Percentiles rank a stretch among this genome's conserved stretches.
phyloP scores from a whole-genome alignment of 208 protist species.

The Leishmania major region DNA sequence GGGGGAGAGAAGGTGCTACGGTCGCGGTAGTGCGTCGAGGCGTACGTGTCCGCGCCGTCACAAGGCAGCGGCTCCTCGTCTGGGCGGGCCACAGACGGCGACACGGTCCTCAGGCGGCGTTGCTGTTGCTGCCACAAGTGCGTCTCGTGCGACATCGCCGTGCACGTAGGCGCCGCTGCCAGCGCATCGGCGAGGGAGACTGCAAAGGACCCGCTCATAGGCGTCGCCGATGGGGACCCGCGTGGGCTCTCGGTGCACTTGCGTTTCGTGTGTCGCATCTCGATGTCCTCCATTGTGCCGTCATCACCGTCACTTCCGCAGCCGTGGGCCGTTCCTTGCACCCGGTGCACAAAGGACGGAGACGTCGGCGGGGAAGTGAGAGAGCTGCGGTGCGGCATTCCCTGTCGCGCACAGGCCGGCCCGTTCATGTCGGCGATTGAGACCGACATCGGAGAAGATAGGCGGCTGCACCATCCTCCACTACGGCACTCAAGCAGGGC shows the following conservation, averaged over 20 bases:
- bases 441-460: background rate
- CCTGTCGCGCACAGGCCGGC: background rate
- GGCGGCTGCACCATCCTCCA: background rate
- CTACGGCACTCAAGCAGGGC: slow-evolving; percentile 1
- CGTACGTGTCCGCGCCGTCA: background rate
- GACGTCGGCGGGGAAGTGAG: background rate
- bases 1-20: background rate
- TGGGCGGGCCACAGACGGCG: slow-evolving; percentile 39
- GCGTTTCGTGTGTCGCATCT: slow-evolving; percentile 18
- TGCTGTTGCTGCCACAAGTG: slow-evolving; percentile 26
- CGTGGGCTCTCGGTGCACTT: slow-evolving; percentile 28
- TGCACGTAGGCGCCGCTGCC: slow-evolving; percentile 4
- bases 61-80: slow-evolving; percentile 3
- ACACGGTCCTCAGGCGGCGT: slow-evolving; percentile 29
- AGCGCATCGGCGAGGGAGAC: slow-evolving; percentile 26
- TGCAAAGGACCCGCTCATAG: slow-evolving; percentile 7
- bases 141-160: slow-evolving; percentile 17
- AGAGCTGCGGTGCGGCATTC: background rate
- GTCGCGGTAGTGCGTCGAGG: background rate
- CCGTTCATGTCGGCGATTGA: background rate
- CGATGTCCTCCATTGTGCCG: slow-evolving; percentile 33
- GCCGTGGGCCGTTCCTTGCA: background rate
- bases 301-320: slow-evolving; percentile 5
- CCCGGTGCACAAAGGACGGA: background rate
- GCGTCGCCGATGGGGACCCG: slow-evolving; percentile 9